phyloP scores from a whole-genome alignment of 768 basidiomycete species.

The Lentinula sp. region DNA sequence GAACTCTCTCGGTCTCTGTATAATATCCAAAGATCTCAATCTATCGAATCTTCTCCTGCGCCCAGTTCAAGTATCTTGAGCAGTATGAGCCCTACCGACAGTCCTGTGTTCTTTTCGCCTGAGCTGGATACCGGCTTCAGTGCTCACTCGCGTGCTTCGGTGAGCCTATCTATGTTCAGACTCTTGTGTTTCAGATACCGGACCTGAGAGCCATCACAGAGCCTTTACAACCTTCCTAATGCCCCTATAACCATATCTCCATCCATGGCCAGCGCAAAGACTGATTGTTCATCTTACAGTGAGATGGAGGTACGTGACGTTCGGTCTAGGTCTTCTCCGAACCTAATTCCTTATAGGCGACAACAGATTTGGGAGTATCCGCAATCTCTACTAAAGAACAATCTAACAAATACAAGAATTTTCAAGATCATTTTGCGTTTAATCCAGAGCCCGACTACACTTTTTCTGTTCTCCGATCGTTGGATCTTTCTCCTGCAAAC shows the following conservation, averaged over 20 bases:
- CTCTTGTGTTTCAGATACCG: background rate
- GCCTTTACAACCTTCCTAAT: constrained; percentile 5
- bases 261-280: background rate
- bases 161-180: background rate
- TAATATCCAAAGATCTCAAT: background rate
- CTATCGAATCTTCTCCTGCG: background rate
- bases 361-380: background rate
- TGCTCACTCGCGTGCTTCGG: constrained; percentile 2
- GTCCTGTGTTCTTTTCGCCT: background rate
- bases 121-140: background rate
- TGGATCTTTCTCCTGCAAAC: constrained; percentile 7
- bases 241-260: constrained; percentile 1
- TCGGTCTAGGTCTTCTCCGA: background rate
- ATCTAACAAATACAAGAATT: constrained; percentile 19
- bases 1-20: constrained; percentile 2
- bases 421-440: constrained; percentile 12
- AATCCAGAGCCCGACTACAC: constrained; percentile 5
- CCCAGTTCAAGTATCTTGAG: background rate
- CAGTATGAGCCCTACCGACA: background rate
- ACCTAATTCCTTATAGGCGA: background rate
- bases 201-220: background rate
- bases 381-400: constrained; percentile 16
- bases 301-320: background rate
- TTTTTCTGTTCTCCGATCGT: constrained; percentile 9
- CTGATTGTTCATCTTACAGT: background rate